These are phyloP conservation scores for Daphne laureola DNA, from an alignment of 441 rosid genomes.

Conservation along the genomic window DNA sequence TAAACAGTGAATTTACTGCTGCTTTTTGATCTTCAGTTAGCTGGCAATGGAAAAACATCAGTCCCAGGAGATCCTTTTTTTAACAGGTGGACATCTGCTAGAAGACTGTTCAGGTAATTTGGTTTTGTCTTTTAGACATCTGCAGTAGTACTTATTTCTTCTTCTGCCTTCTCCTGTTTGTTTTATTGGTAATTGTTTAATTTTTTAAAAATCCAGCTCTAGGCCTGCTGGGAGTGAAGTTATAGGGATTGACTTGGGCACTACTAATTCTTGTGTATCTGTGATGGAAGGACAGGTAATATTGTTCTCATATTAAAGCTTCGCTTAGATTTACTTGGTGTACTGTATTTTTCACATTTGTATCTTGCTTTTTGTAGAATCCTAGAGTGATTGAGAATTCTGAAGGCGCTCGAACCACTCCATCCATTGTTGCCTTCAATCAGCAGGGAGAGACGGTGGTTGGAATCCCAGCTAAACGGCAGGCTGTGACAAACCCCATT, in stretches of 20 bases:
- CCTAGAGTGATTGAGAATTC: constrained; percentile 56
- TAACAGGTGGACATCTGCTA: constrained; percentile 25
- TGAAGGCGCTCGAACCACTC: constrained; percentile 49
- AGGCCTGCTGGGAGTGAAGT: constrained; percentile 46
- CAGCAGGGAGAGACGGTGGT: constrained; percentile 43
- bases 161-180: not conserved
- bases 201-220: constrained; percentile 23
- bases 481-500: constrained; percentile 36
- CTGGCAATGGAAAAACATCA: constrained; percentile 31
- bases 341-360: not conserved
- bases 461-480: constrained; percentile 53
- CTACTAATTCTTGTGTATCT: constrained; percentile 51
- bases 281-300: constrained; percentile 59
- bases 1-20: constrained; percentile 7
- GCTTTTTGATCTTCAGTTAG: constrained; percentile 18
- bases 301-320: not conserved
- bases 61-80: constrained; percentile 19
- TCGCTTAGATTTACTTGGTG: not conserved
- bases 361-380: constrained; percentile 22
- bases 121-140: not conserved
- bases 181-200: not conserved
- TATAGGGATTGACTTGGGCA: constrained; percentile 56
- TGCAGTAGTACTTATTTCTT: constrained; percentile 1
- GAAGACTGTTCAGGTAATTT: constrained; percentile 45
- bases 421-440: constrained; percentile 49